phyloP scores from a whole-genome alignment of 352 stramenopile species.

The Globisporangium sylvaticum region DNA sequence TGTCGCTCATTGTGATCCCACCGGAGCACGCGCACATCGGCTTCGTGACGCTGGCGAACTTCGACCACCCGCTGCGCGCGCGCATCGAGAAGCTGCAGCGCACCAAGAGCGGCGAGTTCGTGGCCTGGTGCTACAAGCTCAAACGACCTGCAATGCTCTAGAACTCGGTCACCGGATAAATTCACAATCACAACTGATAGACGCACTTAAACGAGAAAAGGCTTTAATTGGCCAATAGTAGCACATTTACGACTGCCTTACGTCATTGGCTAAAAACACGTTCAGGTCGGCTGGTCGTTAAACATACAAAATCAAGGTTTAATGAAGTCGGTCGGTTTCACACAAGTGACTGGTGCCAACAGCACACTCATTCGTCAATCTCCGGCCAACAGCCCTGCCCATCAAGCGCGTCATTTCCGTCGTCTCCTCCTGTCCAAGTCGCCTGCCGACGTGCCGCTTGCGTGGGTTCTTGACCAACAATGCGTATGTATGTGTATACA shows the following conservation, averaged over 20 bases:
- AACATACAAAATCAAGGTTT: neutral
- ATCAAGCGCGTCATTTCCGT: neutral
- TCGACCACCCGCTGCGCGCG: slow-evolving; percentile 18
- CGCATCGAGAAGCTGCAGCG: slow-evolving; percentile 21
- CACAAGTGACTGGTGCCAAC: slow-evolving; percentile 7
- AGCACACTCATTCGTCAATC: neutral
- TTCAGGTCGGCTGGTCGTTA: neutral
- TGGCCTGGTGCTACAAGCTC: slow-evolving; percentile 9
- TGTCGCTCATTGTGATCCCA: slow-evolving; percentile 28
- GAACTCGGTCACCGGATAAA: neutral
- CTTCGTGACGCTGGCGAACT: slow-evolving; percentile 20
- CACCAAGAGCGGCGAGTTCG: slow-evolving; percentile 36
- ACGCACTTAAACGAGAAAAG: neutral
- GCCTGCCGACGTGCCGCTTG: neutral
- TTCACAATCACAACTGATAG: neutral
- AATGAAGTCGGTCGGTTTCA: neutral
- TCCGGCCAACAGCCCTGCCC: neutral
- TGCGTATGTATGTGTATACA: slow-evolving; percentile 8
- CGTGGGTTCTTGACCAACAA: neutral
- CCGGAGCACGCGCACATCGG: slow-evolving; percentile 31
- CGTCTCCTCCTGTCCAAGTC: neutral
- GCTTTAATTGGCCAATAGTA: neutral
- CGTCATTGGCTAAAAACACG: slow-evolving; percentile 2
- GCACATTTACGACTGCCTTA: neutral
- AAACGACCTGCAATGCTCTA: neutral